Evolutionary conservation across 768 basidiomycete genomes (phyloP).

Genomic region (Tylopilus sp.): DNA sequence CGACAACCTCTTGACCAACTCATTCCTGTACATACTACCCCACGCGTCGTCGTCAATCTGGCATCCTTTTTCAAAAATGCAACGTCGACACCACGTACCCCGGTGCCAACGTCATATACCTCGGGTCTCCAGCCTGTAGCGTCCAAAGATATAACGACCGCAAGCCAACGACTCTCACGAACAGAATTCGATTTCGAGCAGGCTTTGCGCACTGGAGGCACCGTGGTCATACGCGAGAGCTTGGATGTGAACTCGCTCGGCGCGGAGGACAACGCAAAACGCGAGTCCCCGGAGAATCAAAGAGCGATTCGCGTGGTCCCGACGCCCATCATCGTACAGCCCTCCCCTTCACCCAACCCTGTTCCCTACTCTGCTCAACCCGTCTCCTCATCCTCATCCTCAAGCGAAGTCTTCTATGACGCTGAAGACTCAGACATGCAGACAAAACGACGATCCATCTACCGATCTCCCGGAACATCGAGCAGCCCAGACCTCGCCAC

Average conservation of each 20-base stretch:
- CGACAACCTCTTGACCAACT: constrained; percentile 6
- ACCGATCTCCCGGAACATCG: constrained; percentile 83
- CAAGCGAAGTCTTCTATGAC: constrained; percentile 60
- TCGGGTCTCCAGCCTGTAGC: constrained; percentile 55
- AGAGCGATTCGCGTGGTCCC: constrained; percentile 36
- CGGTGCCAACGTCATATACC: constrained; percentile 49
- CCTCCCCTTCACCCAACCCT: constrained; percentile 56
- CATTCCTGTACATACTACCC: background rate
- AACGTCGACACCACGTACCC: constrained; percentile 42
- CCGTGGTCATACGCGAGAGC: constrained; percentile 67
- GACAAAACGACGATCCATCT: constrained; percentile 79
- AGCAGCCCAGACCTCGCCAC: constrained; percentile 92
- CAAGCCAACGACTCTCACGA: constrained; percentile 59
- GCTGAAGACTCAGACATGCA: constrained; percentile 65
- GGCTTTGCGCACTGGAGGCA: constrained; percentile 62
- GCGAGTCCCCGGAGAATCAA: constrained; percentile 36
- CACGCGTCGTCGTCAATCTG: constrained; percentile 46
- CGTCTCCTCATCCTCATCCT: constrained; percentile 46
- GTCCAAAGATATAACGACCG: constrained; percentile 43
- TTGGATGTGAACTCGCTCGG: constrained; percentile 68
- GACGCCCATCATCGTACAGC: constrained; percentile 62
- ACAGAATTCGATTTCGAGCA: constrained; percentile 82
- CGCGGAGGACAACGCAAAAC: constrained; percentile 36
- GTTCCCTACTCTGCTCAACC: constrained; percentile 32
- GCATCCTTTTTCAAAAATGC: constrained; percentile 61